phyloP scores from a whole-genome alignment of 2,329 filamentous ascomycete species.

The Teratosphaeria viscida region DNA sequence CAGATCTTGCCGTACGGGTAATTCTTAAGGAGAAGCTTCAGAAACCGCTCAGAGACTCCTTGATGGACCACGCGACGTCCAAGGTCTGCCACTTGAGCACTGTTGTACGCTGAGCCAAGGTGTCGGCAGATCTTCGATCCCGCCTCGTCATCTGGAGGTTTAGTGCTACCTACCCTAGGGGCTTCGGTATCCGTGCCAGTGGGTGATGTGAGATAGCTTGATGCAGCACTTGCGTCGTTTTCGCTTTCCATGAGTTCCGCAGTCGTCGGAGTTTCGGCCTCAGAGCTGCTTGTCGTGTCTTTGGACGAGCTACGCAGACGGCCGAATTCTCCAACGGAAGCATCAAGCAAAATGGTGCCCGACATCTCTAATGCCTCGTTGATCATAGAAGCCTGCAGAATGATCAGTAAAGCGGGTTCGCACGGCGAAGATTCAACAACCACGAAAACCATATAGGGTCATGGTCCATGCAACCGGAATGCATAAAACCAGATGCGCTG shows the following conservation, averaged over 20 bases:
- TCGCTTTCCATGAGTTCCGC: not conserved
- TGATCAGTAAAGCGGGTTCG: no score
- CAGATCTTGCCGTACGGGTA: constrained; percentile 28
- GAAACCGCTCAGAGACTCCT: constrained; percentile 12
- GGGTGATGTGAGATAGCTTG: not conserved
- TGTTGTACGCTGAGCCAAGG: constrained; percentile 1
- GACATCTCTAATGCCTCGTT: constrained; percentile 35
- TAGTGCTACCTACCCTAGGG: not conserved
- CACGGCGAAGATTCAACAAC: no score
- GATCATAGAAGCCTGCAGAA: constrained; percentile 28
- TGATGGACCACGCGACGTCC: not conserved
- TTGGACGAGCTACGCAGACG: constrained; percentile 4
- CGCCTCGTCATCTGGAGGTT: not conserved
- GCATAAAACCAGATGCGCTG: no score
- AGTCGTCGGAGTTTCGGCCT: not conserved
- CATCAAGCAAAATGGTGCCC: constrained; percentile 35
- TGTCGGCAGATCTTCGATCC: constrained; percentile 1
- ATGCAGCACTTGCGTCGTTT: not conserved
- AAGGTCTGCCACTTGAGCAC: not conserved
- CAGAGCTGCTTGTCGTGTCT: not conserved
- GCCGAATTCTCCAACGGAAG: constrained; percentile 8
- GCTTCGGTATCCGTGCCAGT: not conserved
- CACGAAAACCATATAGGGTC: no score
- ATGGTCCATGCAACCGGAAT: no score
- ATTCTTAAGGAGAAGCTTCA: constrained; percentile 16